Evolutionary conservation across 164 flowering plant genomes (phyloP).

Genomic region (Berberis thunbergii): DNA sequence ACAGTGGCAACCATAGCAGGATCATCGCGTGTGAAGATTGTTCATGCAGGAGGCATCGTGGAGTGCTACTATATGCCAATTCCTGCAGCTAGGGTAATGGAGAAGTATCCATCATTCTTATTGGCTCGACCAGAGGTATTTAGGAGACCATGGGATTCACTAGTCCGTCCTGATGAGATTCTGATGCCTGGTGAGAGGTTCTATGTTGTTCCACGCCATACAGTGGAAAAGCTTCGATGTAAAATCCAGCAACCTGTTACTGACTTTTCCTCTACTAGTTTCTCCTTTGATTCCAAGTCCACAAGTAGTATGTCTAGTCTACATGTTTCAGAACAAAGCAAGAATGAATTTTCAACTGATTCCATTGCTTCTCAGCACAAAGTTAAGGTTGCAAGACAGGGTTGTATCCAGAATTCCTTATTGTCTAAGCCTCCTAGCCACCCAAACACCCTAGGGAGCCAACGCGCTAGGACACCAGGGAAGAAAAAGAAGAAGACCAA

Average conservation of each 20-base stretch:
- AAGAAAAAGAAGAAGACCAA: constrained; percentile 1
- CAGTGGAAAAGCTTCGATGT: constrained; percentile 31
- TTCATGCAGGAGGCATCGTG: constrained; percentile 36
- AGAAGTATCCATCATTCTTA: constrained; percentile 34
- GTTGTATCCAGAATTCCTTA: not conserved
- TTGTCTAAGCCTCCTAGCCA: not conserved
- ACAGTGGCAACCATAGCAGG: too few relatives aligned
- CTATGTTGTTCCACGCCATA: constrained; percentile 30
- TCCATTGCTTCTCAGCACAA: too few relatives aligned
- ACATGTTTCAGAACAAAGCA: not conserved
- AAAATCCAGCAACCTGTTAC: constrained; percentile 10
- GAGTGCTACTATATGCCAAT: constrained; percentile 42
- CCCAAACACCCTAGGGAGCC: not conserved
- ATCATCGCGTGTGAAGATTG: constrained; percentile 27
- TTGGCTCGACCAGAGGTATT: constrained; percentile 39
- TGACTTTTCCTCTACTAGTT: not conserved
- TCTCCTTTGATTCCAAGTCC: not conserved
- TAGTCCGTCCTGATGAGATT: constrained; percentile 23
- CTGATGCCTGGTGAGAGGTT: constrained; percentile 36
- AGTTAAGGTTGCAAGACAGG: too few relatives aligned
- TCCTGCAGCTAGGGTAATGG: constrained; percentile 37
- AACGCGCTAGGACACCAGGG: not conserved
- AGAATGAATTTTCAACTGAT: not conserved
- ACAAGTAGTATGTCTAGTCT: not conserved
- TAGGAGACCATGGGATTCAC: constrained; percentile 36